Conservation (phyloP, 2,329 filamentous ascomycete species). For the Cryphonectria naterciae region DNA sequence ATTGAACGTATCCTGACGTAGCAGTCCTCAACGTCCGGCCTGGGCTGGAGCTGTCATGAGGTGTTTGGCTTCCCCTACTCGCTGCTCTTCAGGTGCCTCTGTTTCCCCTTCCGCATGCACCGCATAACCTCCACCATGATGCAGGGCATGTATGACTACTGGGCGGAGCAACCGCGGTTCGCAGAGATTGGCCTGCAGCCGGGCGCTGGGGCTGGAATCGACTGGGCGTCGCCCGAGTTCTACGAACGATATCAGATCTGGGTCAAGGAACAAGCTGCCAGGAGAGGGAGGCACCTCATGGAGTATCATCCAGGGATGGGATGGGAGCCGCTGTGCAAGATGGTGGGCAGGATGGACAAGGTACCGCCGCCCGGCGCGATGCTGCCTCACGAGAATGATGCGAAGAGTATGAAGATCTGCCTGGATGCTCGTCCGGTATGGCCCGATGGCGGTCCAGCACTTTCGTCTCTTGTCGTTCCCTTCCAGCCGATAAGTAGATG, state of each 20-base stretch:
- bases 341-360: conserved; percentile 2
- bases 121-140: conserved; percentile 5
- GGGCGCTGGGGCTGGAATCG: neutral
- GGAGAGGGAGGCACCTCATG: conserved; percentile 1
- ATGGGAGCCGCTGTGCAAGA: conserved; percentile 12
- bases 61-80: neutral
- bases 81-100: neutral
- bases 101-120: conserved; percentile 8
- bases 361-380: conserved; percentile 37
- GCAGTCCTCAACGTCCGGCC: conserved; percentile 36
- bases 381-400: conserved; percentile 41
- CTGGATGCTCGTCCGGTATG: neutral
- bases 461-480: neutral
- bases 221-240: conserved; percentile 8
- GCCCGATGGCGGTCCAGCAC: neutral
- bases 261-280: neutral
- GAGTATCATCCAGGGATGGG: conserved; percentile 13
- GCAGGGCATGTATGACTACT: neutral
- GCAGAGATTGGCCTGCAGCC: neutral
- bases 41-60: conserved; percentile 1
- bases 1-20: conserved; percentile 37
- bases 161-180: conserved; percentile 5
- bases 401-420: neutral
- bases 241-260: conserved; percentile 6
- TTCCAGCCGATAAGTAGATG: neutral